Conservation (phyloP, 768 basidiomycete genomes). For the Mycena rebaudengoi region DNA sequence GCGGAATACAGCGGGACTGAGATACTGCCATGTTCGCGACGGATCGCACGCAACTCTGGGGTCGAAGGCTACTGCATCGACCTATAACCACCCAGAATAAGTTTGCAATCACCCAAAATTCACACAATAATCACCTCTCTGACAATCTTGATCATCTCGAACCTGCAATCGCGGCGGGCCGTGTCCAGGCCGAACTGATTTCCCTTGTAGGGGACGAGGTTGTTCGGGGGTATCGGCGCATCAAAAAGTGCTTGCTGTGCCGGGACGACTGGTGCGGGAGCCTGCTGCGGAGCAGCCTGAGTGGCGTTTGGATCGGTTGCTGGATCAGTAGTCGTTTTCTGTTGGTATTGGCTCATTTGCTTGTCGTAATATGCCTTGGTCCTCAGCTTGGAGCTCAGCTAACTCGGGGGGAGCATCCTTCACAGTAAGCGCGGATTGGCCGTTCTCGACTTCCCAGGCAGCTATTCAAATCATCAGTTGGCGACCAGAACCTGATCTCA, state of each 20-base stretch:
- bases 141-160: constrained; percentile 18
- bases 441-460: constrained; percentile 1
- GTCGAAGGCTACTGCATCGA: constrained; percentile 1
- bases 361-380: neutral
- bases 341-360: neutral
- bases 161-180: constrained; percentile 6
- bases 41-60: constrained; percentile 11
- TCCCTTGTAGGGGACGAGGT: neutral
- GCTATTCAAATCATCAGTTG: neutral
- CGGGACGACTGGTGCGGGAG: neutral
- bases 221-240: neutral
- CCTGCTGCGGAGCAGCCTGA: neutral
- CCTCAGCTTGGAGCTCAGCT: neutral
- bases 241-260: neutral
- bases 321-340: neutral
- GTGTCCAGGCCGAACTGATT: neutral
- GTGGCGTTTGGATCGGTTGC: neutral
- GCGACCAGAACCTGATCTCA: neutral
- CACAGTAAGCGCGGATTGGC: neutral
- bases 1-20: constrained; percentile 1
- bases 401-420: neutral
- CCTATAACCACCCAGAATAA: neutral
- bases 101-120: neutral
- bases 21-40: neutral
- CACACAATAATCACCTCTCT: neutral